Evolutionary conservation across 352 stramenopile genomes (phyloP).

Genomic region (Phytophthora pinifolia): DNA sequence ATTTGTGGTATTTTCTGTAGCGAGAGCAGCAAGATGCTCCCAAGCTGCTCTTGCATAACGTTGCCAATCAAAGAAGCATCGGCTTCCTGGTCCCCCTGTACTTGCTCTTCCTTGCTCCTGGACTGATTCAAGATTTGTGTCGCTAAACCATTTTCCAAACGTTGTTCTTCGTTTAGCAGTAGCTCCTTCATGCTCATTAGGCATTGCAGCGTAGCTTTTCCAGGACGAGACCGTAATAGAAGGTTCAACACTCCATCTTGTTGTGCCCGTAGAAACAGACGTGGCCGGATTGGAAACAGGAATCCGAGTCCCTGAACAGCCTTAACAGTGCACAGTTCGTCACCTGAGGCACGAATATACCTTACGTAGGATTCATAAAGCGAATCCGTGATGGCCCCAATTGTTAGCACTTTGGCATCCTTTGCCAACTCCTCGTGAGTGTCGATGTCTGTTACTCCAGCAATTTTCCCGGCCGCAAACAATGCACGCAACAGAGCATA

Average conservation of each 20-base stretch:
- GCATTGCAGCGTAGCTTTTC: conserved; percentile 67
- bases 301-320: conserved; percentile 84
- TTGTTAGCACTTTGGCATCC: conserved; percentile 35
- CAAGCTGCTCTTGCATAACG: conserved; percentile 84
- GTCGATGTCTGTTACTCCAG: conserved; percentile 68
- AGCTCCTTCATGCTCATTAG: conserved; percentile 77
- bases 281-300: conserved; percentile 64
- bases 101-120: conserved; percentile 73
- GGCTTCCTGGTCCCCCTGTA: conserved; percentile 86
- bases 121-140: conserved; percentile 43
- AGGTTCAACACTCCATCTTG: conserved; percentile 64
- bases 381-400: conserved; percentile 56
- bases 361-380: conserved; percentile 62
- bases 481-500: conserved; percentile 72
- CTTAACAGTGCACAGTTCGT: conserved; percentile 58
- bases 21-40: conserved; percentile 56
- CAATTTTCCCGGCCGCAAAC: conserved; percentile 71
- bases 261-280: conserved; percentile 70
- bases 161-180: conserved; percentile 67
- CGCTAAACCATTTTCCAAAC: conserved; percentile 53
- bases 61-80: conserved; percentile 84
- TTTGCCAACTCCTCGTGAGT: conserved; percentile 27
- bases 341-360: conserved; percentile 49
- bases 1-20: conserved; percentile 60
- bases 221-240: conserved; percentile 37